Conservation (phyloP, 768 basidiomycete species). For the Boletus subcaerulescens region DNA sequence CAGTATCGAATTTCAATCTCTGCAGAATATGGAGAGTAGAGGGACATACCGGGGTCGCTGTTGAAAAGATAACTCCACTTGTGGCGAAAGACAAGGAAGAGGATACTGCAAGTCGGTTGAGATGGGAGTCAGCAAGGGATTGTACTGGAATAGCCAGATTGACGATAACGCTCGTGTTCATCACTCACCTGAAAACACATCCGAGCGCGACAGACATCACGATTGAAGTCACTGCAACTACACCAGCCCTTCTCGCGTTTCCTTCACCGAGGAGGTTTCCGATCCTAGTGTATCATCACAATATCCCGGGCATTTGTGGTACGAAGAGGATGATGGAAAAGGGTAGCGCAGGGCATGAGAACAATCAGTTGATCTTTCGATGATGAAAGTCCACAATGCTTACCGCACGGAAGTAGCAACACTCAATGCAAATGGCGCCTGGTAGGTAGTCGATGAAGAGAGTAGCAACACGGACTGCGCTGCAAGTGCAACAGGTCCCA, state of each 20-base stretch:
- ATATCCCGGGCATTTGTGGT: not conserved
- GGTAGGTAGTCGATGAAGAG: constrained; percentile 73
- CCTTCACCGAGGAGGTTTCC: constrained; percentile 87
- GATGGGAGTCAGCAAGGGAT: not conserved
- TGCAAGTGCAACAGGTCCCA: constrained; percentile 80
- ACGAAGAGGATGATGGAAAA: not conserved
- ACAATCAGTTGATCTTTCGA: not conserved
- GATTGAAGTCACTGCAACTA: constrained; percentile 64
- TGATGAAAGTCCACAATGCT: constrained; percentile 13
- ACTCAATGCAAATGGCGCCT: constrained; percentile 79
- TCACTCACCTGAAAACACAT: constrained; percentile 56
- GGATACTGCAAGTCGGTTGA: constrained; percentile 32
- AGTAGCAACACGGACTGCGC: constrained; percentile 84
- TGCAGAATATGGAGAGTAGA: not conserved
- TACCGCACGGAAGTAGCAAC: constrained; percentile 86
- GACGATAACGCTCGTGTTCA: not conserved
- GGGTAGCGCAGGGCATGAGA: not conserved
- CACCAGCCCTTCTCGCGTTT: constrained; percentile 67
- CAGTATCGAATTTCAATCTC: not conserved
- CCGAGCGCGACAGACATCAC: constrained; percentile 65
- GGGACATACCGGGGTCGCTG: constrained; percentile 48
- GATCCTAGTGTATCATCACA: constrained; percentile 44
- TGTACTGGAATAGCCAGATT: too few relatives aligned
- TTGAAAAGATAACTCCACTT: constrained; percentile 78
- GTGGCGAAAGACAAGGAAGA: constrained; percentile 60